Evolutionary conservation across 1,284 basidiomycete genomes (phyloP).

Genomic region (Puccinia polysora): DNA sequence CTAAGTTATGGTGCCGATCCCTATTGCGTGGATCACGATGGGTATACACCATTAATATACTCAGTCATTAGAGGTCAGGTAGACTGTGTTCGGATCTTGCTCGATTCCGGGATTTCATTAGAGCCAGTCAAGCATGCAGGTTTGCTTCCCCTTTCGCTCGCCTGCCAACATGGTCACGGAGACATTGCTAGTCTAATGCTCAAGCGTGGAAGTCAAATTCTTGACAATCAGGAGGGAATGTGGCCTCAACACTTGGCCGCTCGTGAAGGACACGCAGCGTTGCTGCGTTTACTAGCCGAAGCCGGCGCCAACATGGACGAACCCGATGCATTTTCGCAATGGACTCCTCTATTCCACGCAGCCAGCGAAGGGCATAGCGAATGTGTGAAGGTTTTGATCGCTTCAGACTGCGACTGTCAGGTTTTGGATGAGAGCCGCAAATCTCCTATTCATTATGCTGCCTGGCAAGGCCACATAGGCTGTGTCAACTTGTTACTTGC

Average conservation of each 20-base stretch:
- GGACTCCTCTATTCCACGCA: conserved; percentile 96
- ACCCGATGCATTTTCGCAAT: conserved; percentile 68
- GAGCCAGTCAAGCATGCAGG: conserved; percentile 57
- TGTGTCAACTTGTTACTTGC: conserved; percentile 70
- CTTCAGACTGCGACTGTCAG: conserved; percentile 70
- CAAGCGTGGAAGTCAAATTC: conserved; percentile 68
- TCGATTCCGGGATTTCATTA: conserved; percentile 62
- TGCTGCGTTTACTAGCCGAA: conserved; percentile 73
- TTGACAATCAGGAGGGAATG: conserved; percentile 88
- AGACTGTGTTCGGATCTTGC: conserved; percentile 71
- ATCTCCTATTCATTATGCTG: conserved; percentile 85
- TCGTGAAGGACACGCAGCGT: conserved; percentile 80
- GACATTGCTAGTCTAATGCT: conserved; percentile 76
- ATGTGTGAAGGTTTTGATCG: conserved; percentile 73
- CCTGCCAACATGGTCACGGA: conserved; percentile 81
- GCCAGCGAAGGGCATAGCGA: conserved; percentile 76
- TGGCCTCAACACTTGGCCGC: conserved; percentile 97
- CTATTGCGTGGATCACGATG: conserved; percentile 78
- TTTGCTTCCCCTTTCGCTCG: conserved; percentile 81
- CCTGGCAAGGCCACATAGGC: conserved; percentile 88
- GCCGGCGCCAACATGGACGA: conserved; percentile 54
- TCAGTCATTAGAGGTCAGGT: conserved; percentile 81
- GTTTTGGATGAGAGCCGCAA: conserved; percentile 79
- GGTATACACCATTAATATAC: conserved; percentile 87
- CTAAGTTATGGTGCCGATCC: conserved; percentile 66